Evolutionary conservation across 345 rosid species (phyloP), one percentile per base, ranked within the genome.

Genomic region (Sisymbrium altissimum): DNA sequence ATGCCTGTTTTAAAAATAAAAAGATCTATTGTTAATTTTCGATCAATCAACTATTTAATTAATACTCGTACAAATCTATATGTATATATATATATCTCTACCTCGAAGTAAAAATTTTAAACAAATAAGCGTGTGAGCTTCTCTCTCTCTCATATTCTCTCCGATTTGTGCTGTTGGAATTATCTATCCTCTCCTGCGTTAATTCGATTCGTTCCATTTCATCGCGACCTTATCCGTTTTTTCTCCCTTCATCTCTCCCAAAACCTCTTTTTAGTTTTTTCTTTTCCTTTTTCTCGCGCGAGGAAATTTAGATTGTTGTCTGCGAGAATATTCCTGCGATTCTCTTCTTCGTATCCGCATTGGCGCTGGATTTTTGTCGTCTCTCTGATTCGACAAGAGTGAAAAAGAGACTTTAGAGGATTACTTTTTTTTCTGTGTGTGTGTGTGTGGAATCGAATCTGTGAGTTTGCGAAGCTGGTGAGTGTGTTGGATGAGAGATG

Each of bases 401-500:
- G 76, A 12, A n/a, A n/a, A n/a, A n/a, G n/a, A n/a, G n/a, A n/a
- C n/a, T n/a, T n/a, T n/a, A n/a, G n/a, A n/a, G n/a, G n/a, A n/a
- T n/a, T n/a, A n/a, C n/a, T n/a, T n/a, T n/a, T n/a, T n/a, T n/a
- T n/a, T n/a, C n/a, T n/a, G n/a, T n/a, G n/a, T 14, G 9, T n/a
- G 25, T 44, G 8, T 29, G 30, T 19, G 11, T 18, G 3, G 53
- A 1, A 44, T 69, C 54, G 56, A 57, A 57, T 44, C 55, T 12
- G 11, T 5, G 50, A 15, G 45, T 49, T 46, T 23, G 7, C 2
- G 2, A 48, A n/a, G n/a, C n/a, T n/a, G n/a, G n/a, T n/a, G n/a
- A 23, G 25, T 23, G 25, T 23, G 44, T 59, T 58, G 55, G 63
- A 74, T 65, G 63, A 69, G 71, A 75, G 53, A 90, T 87, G 96